Percentiles rank a stretch among this genome's conserved stretches.
These are phyloP conservation scores for Phaeosphaeria sp. DNA, from an alignment of 2,329 filamentous ascomycete genomes.

Conservation along the genomic window DNA sequence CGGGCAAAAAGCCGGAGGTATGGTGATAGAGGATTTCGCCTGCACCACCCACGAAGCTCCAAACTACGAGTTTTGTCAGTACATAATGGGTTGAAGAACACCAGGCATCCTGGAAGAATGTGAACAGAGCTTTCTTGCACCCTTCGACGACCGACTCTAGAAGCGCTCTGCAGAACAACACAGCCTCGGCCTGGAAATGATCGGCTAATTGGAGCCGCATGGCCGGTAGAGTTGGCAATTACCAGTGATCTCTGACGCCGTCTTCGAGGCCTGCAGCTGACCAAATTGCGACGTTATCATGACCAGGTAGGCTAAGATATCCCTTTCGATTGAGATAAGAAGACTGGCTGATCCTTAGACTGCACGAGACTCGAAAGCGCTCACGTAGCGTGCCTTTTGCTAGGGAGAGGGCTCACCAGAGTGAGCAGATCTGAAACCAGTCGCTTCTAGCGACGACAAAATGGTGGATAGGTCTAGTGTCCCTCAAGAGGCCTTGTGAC, in stretches of 20 bases:
- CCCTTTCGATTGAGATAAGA: not conserved
- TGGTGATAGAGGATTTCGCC: too few species aligned
- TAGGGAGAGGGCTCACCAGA: not conserved
- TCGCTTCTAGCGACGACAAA: not conserved
- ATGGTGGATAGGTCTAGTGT: not conserved
- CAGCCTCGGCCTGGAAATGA: not conserved
- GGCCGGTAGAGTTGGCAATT: not conserved
- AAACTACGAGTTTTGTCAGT: too few species aligned
- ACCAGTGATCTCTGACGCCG: not conserved
- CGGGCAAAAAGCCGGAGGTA: too few species aligned
- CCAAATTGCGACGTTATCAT: not conserved
- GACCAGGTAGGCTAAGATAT: not conserved
- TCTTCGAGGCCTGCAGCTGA: not conserved
- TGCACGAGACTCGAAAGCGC: not conserved
- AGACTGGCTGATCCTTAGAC: not conserved
- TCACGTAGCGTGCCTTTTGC: not conserved
- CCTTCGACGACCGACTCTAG: not conserved
- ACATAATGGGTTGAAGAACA: too few species aligned
- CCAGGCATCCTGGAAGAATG: too few species aligned
- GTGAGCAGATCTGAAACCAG: not conserved
- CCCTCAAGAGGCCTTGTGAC: not conserved
- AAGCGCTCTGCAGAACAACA: not conserved
- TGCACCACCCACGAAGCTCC: too few species aligned
- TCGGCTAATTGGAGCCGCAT: slow-evolving; percentile 3
- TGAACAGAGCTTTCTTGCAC: not conserved